Evolutionary conservation across 2,329 filamentous ascomycete species (phyloP).

Genomic region (Penicillium sp.): DNA sequence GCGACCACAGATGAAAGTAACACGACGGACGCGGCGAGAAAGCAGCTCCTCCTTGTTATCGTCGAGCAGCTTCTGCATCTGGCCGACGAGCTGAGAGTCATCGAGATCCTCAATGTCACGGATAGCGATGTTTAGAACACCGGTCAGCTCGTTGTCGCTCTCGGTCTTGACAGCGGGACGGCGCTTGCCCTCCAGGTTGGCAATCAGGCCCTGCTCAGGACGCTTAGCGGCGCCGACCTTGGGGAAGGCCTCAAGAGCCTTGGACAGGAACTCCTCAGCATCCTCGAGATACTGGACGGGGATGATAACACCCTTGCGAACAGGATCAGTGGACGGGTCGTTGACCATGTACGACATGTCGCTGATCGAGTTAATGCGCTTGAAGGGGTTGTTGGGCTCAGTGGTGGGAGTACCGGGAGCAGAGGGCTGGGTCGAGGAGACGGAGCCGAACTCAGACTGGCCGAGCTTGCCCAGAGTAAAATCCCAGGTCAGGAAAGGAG

Average conservation of each 20-base stretch:
- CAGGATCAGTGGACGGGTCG: conserved; percentile 71
- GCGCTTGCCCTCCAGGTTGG: conserved; percentile 77
- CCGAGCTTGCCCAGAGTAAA: conserved; percentile 93
- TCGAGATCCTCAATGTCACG: conserved; percentile 82
- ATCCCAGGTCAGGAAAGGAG: conserved; percentile 89
- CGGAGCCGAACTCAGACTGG: conserved; percentile 83
- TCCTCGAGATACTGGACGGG: conserved; percentile 94
- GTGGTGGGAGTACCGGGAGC: conserved; percentile 75
- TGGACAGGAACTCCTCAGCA: conserved; percentile 81
- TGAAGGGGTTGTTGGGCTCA: conserved; percentile 68
- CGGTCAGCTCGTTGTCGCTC: conserved; percentile 77
- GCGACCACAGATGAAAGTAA: conserved; percentile 96
- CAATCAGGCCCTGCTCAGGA: conserved; percentile 64
- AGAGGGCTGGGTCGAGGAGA: conserved; percentile 76
- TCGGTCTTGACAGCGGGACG: conserved; percentile 61
- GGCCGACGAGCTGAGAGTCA: conserved; percentile 77
- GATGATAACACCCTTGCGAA: conserved; percentile 90
- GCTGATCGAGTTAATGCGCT: conserved; percentile 90
- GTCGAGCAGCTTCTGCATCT: conserved; percentile 75
- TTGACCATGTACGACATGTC: conserved; percentile 89
- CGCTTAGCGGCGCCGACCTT: conserved; percentile 60
- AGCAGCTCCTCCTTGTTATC: conserved; percentile 84
- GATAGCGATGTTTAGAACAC: conserved; percentile 90
- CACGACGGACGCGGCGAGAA: conserved; percentile 77
- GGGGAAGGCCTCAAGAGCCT: conserved; percentile 83